A percentile compares a stretch with the other conserved stretches of the same genome.
phyloP scores from a whole-genome alignment of 192 early-diverging fungal species.

The Coemansia sp. region DNA sequence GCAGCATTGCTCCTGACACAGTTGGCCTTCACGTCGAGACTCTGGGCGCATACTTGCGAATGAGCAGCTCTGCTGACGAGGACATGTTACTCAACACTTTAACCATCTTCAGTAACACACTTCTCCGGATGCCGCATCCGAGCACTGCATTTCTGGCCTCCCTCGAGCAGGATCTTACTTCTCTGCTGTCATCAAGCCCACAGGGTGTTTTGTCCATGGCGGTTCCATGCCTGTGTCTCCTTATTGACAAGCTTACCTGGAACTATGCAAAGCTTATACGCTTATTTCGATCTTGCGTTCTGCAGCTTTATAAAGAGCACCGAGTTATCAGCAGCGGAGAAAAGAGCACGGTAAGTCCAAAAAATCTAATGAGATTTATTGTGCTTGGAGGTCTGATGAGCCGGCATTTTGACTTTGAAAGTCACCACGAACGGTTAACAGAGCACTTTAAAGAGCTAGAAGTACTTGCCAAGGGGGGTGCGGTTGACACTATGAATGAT shows the following conservation, averaged over 20 bases:
- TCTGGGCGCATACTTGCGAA: constrained; percentile 57
- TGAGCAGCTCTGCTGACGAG: constrained; percentile 49
- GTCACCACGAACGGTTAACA: constrained; percentile 34
- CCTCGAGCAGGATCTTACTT: constrained; percentile 63
- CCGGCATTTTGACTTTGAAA: constrained; percentile 82
- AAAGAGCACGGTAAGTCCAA: constrained; percentile 25
- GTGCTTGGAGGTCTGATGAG: constrained; percentile 71
- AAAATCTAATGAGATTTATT: constrained; percentile 65
- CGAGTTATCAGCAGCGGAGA: constrained; percentile 31
- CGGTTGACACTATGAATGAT: constrained; percentile 38
- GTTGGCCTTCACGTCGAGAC: constrained; percentile 55
- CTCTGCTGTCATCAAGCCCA: constrained; percentile 58
- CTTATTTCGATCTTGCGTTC: constrained; percentile 54
- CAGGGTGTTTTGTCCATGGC: constrained; percentile 62
- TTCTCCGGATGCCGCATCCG: constrained; percentile 50
- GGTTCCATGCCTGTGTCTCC: constrained; percentile 70
- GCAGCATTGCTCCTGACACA: constrained; percentile 57
- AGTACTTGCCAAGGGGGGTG: constrained; percentile 21
- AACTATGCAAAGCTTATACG: constrained; percentile 54
- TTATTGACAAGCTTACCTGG: constrained; percentile 63
- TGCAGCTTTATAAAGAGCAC: constrained; percentile 57
- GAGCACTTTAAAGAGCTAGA: constrained; percentile 46
- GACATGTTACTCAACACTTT: constrained; percentile 56
- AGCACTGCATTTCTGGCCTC: constrained; percentile 56
- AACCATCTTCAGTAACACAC: constrained; percentile 54